Conservation (phyloP, 2,329 filamentous ascomycete species). For the Aureobasidium leucospermi region DNA sequence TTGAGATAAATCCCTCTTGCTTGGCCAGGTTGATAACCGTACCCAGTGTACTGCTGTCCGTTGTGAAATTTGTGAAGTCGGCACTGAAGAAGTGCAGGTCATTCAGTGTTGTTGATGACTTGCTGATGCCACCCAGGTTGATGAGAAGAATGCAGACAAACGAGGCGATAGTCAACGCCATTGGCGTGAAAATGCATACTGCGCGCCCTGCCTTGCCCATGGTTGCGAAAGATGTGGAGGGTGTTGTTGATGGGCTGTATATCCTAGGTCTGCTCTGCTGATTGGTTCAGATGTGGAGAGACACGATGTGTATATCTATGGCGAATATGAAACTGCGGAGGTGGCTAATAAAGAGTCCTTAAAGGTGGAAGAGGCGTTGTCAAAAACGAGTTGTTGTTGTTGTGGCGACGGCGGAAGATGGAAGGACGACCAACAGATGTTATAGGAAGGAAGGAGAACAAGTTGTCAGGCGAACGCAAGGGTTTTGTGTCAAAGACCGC, state of each 20-base stretch:
- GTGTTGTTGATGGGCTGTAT: background rate
- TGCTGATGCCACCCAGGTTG: slow-evolving; percentile 50
- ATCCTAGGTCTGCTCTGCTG: background rate
- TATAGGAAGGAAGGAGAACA: background rate
- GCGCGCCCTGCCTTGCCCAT: slow-evolving; percentile 73
- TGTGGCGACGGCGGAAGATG: background rate
- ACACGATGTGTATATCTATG: background rate
- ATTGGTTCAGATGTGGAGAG: background rate
- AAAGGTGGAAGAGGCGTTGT: background rate
- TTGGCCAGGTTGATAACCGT: slow-evolving; percentile 32
- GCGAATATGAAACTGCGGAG: slow-evolving; percentile 7
- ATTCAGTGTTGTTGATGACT: slow-evolving; percentile 38
- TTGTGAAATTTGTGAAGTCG: slow-evolving; percentile 30
- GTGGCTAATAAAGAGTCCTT: slow-evolving; percentile 4
- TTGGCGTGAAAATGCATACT: slow-evolving; percentile 80
- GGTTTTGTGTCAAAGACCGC: slow-evolving; percentile 2
- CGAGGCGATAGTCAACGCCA: slow-evolving; percentile 69
- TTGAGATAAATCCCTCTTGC: slow-evolving; percentile 47
- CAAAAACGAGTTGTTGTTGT: background rate
- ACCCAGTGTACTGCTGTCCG: slow-evolving; percentile 24
- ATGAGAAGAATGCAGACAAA: slow-evolving; percentile 60
- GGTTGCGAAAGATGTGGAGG: slow-evolving; percentile 17
- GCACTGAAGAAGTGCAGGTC: slow-evolving; percentile 50
- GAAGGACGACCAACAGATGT: background rate
- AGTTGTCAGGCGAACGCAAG: background rate